Evolutionary conservation across 2,329 filamentous ascomycete species (phyloP).

Genomic region (Cadophora gregata): DNA sequence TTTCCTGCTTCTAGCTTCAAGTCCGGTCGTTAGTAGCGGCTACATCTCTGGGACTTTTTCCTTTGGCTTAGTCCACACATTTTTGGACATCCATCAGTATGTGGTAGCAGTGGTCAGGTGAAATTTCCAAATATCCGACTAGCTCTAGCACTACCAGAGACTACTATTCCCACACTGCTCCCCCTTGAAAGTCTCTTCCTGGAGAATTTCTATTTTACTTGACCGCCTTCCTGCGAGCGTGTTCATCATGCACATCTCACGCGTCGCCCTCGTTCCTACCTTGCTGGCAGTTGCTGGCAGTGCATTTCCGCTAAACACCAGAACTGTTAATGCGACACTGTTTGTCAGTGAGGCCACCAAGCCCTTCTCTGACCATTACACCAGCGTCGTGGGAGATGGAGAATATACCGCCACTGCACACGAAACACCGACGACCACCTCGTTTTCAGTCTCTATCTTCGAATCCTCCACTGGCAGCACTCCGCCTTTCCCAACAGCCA

Average conservation of each 20-base stretch:
- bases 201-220: background rate
- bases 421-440: background rate
- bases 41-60: background rate
- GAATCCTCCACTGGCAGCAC: background rate
- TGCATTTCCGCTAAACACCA: background rate
- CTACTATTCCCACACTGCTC: background rate
- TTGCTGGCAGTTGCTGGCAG: background rate
- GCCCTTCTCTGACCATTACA: background rate
- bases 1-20: background rate
- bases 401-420: conserved; percentile 2
- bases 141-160: background rate
- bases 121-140: background rate
- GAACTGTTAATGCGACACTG: background rate
- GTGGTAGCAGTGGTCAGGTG: background rate
- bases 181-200: background rate
- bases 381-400: background rate
- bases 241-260: conserved; percentile 7
- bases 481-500: no score
- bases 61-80: background rate
- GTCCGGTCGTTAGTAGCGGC: background rate
- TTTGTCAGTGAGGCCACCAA: background rate
- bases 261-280: background rate
- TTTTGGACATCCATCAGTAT: background rate
- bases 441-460: background rate
- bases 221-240: background rate